These are phyloP conservation scores for Russula sp. DNA, from an alignment of 768 basidiomycete species.

Conservation along the genomic window DNA sequence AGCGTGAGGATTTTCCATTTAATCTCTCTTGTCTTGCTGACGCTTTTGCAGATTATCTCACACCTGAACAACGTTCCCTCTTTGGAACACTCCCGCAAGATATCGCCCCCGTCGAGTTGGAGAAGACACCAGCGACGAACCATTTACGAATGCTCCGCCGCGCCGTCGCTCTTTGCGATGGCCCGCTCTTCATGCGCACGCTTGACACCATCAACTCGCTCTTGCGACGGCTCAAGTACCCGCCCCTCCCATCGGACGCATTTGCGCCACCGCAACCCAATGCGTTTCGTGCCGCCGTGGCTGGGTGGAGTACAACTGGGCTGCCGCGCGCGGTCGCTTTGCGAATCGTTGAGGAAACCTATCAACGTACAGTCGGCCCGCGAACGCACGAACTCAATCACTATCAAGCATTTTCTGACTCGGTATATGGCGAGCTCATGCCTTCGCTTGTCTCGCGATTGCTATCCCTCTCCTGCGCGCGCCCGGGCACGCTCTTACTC, in stretches of 20 bases:
- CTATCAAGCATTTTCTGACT: constrained; percentile 79
- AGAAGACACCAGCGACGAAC: constrained; percentile 14
- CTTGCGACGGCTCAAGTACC: constrained; percentile 62
- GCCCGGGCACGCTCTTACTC: constrained; percentile 43
- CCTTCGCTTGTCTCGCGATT: constrained; percentile 61
- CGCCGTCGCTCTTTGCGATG: constrained; percentile 62
- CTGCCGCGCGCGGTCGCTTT: constrained; percentile 62
- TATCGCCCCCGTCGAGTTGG: constrained; percentile 26
- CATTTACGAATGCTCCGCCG: constrained; percentile 59
- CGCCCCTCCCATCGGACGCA: constrained; percentile 45
- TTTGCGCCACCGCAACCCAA: constrained; percentile 44
- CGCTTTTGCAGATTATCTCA: constrained; percentile 53
- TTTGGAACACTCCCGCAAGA: constrained; percentile 62
- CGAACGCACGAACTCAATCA: constrained; percentile 72
- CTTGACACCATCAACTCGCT: constrained; percentile 58
- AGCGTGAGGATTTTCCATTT: constrained; percentile 33
- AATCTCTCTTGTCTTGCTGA: background rate
- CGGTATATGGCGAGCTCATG: constrained; percentile 88
- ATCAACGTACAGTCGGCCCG: constrained; percentile 90
- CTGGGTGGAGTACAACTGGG: constrained; percentile 46
- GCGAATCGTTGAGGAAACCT: constrained; percentile 84
- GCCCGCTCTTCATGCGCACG: constrained; percentile 61
- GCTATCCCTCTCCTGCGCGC: constrained; percentile 44
- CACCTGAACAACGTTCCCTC: constrained; percentile 52
- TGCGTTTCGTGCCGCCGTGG: constrained; percentile 41